Conservation (phyloP, 306 rosid genomes). For the Cajanus cajan region DNA sequence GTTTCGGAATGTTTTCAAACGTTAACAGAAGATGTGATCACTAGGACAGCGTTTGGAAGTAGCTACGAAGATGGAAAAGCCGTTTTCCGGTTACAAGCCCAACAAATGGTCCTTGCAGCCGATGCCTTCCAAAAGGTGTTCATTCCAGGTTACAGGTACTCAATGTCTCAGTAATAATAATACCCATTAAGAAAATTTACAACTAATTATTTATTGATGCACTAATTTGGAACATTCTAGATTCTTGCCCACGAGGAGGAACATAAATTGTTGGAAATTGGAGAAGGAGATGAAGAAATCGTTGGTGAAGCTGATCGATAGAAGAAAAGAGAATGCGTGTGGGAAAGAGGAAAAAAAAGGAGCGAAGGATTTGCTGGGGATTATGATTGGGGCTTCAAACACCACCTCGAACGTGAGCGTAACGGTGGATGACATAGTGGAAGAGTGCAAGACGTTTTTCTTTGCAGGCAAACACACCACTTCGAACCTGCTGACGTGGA, state of each 20-base stretch:
- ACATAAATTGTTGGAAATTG: conserved; percentile 65
- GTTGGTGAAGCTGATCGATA: conserved; percentile 51
- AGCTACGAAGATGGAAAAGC: conserved; percentile 82
- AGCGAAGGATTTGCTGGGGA: conserved; percentile 61
- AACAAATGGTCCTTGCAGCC: conserved; percentile 73
- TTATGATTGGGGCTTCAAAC: conserved; percentile 66
- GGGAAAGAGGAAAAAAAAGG: neutral
- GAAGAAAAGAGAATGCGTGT: conserved; percentile 34
- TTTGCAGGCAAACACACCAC: conserved; percentile 95
- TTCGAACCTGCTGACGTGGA: conserved; percentile 87
- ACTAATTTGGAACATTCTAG: conserved; percentile 4
- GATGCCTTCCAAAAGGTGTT: conserved; percentile 72
- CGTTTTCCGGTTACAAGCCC: conserved; percentile 63
- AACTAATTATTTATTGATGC: neutral
- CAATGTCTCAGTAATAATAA: no score
- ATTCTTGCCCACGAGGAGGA: conserved; percentile 70
- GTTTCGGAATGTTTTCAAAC: conserved; percentile 69
- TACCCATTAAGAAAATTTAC: no score
- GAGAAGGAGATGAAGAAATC: conserved; percentile 58
- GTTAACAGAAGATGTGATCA: conserved; percentile 70
- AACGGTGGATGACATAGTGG: conserved; percentile 75
- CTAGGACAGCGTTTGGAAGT: conserved; percentile 63
- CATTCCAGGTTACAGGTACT: conserved; percentile 81
- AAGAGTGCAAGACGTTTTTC: conserved; percentile 89
- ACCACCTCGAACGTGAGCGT: conserved; percentile 5